A percentile compares a stretch with the other conserved stretches of the same genome.
Conservation (phyloP, 257 asterid genomes). For the Thymus mandschuricus region DNA sequence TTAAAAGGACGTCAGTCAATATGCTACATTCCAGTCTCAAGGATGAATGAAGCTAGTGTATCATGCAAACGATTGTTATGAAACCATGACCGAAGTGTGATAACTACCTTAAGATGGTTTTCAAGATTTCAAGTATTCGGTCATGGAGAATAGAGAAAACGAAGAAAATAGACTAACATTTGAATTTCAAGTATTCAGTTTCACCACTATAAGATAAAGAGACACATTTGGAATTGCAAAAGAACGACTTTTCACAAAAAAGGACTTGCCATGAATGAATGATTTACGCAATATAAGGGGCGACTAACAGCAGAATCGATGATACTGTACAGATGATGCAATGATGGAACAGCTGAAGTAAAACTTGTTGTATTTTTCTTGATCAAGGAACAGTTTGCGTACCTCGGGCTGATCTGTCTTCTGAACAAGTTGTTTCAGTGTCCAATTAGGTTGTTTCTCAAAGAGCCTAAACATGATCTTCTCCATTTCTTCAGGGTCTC, state of each 20-base stretch:
- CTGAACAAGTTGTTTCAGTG: conserved; percentile 77
- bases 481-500: conserved; percentile 86
- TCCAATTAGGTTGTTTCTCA: conserved; percentile 92
- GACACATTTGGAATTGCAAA: too few relatives aligned
- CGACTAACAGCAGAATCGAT: background rate
- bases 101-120: background rate
- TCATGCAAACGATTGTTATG: background rate
- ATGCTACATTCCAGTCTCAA: background rate
- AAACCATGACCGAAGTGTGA: background rate
- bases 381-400: conserved; percentile 2
- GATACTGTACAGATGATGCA: background rate
- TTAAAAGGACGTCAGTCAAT: conserved; percentile 6
- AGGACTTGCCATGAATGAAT: background rate
- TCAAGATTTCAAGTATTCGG: background rate
- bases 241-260: background rate
- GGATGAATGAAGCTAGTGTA: background rate
- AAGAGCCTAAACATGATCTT: conserved; percentile 92
- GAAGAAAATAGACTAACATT: too few relatives aligned
- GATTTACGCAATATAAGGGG: background rate
- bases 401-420: conserved; percentile 97
- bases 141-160: too few relatives aligned
- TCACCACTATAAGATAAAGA: too few relatives aligned
- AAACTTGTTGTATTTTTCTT: background rate
- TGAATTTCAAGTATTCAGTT: too few relatives aligned
- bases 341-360: background rate